Base-by-base conservation (phyloP, 805 yeast species). In the Kockiozyma suomiensis region DNA sequence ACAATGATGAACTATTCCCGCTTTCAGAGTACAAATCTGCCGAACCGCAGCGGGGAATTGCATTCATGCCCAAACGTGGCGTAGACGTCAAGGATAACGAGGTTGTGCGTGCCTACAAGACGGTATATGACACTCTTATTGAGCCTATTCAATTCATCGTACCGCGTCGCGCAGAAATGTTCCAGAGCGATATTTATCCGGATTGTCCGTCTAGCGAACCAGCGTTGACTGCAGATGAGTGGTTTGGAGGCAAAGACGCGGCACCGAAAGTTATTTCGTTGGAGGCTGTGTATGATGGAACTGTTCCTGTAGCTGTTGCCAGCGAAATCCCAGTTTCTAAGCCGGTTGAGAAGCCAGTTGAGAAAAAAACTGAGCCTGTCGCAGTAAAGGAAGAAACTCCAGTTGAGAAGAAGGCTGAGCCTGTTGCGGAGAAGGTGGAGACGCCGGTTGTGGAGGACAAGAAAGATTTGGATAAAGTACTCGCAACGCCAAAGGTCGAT, bases 11-110 rank as follows among this genome's bases (percentile, higher is more conserved):
- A 69, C 79, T 94, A 57, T 85, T 80, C 74, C 90, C 88, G 68
- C 76, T 94, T 61, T 88, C 96, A n/a, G 97, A 93, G 73, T 94
- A 82, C 74, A 85, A 86, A 62, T 90, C 97, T 2, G 82, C 85
- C 1, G 96, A 90, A 35, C 94, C 99, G 1, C 99, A 94, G 79
- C 87, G 99, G 74, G 99, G 99, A 1, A 85, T 93, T 72, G 96
- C 97, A 0, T 82, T 87, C 50, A 84, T 93, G 12, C 98, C 99
- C 55, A 90, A 90, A 72, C 80, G 89, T 66, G 79, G 83, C 17
- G 92, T 92, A 8, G 86, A 86, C 68, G 82, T 90, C 40, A 82
- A 83, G 64, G 94, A 89, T 40, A 92, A 90, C 72, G 99, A 94
- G 75, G 84, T 94, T 43, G 79, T 90, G 59, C 85, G 84, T 69